These are phyloP conservation scores for Cardamine chenopodiifolia DNA, from an alignment of 345 rosid species.

Conservation along the genomic window DNA sequence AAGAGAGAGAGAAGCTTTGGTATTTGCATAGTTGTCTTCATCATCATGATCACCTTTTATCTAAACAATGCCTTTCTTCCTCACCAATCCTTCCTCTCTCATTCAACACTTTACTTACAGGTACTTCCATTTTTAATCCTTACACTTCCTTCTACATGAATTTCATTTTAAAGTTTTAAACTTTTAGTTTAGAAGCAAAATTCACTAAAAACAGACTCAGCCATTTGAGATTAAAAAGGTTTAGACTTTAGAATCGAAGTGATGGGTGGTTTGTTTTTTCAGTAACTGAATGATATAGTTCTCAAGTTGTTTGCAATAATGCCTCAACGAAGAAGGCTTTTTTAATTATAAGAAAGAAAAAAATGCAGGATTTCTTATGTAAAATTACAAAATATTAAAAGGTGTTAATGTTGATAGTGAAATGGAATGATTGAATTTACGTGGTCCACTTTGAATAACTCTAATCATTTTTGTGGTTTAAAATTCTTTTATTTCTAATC, in stretches of 20 bases:
- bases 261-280: not conserved
- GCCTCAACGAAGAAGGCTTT: constrained; percentile 14
- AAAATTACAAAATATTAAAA: not conserved
- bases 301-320: constrained; percentile 32
- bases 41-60: constrained; percentile 35
- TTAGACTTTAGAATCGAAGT: not conserved
- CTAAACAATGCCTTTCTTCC: constrained; percentile 38
- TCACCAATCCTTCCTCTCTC: constrained; percentile 33
- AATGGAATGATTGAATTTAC: constrained; percentile 26
- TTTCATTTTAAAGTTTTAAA: not conserved
- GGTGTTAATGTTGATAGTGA: constrained; percentile 30
- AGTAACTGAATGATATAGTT: constrained; percentile 11
- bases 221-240: not conserved
- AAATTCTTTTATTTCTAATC: constrained; percentile 16
- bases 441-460: constrained; percentile 34
- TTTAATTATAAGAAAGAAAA: not conserved
- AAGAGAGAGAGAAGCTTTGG: constrained; percentile 34
- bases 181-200: not conserved
- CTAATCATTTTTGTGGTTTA: constrained; percentile 28
- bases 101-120: constrained; percentile 32
- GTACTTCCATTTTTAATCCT: constrained; percentile 6
- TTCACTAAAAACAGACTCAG: not conserved
- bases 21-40: constrained; percentile 42
- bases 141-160: not conserved
- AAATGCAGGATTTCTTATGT: not conserved